phyloP scores from a whole-genome alignment of 139 green algal genomes.

The Picochlorum sp. region DNA sequence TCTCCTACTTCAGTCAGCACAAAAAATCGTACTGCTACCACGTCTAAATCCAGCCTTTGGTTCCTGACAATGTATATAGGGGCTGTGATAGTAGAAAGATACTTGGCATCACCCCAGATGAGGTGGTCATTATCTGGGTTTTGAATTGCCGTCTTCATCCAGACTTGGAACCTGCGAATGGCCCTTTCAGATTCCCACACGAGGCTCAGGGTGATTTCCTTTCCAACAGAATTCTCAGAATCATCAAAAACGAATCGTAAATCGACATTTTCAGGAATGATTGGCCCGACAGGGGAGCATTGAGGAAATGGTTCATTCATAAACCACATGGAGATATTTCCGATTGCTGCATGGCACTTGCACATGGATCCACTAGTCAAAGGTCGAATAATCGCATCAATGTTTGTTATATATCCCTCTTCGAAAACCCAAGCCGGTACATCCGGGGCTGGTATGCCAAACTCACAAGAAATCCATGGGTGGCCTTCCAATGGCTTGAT shows the following conservation, averaged over 20 bases:
- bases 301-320: neutral
- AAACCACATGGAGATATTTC: slow-evolving; percentile 1
- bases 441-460: neutral
- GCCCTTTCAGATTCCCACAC: neutral
- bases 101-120: no score
- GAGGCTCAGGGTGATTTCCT: neutral
- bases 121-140: no score
- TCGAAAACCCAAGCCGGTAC: slow-evolving; percentile 1
- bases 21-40: neutral
- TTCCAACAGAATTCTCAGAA: neutral
- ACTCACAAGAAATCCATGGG: neutral
- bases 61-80: no score
- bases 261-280: neutral
- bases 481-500: neutral
- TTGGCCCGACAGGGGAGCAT: neutral
- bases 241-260: neutral
- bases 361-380: neutral
- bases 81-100: no score
- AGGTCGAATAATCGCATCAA: neutral
- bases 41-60: neutral
- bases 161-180: no score
- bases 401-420: neutral
- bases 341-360: slow-evolving; percentile 2
- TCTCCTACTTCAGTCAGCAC: neutral
- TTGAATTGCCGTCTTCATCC: no score